phyloP scores from a whole-genome alignment of 169 alveolate genomes.

The Perkinsus olseni region DNA sequence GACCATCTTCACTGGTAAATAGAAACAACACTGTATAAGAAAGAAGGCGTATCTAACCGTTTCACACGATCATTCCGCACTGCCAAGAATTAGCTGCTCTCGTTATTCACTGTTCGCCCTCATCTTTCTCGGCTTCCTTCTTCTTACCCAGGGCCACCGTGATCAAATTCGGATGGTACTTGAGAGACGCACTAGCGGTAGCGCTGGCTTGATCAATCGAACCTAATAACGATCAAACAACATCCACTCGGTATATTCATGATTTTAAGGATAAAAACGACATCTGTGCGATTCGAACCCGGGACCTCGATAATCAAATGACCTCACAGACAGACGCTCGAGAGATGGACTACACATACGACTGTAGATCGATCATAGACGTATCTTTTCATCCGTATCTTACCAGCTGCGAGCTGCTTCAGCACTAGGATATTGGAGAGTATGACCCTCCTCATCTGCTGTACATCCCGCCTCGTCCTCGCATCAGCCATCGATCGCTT shows the following conservation, averaged over 20 bases:
- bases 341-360: neutral
- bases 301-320: neutral
- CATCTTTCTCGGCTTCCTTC: neutral
- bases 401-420: neutral
- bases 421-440: neutral
- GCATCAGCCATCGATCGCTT: neutral
- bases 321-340: neutral
- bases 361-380: neutral
- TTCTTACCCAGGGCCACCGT: neutral
- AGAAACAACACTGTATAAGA: neutral
- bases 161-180: neutral
- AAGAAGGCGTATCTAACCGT: neutral
- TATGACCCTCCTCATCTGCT: neutral
- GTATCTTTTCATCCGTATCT: neutral
- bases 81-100: no score
- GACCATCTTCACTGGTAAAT: neutral
- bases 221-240: neutral
- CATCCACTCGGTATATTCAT: no score
- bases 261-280: neutral
- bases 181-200: neutral
- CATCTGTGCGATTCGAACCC: neutral
- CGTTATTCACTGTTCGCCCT: neutral
- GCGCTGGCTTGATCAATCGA: neutral
- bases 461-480: neutral
- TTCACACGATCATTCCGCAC: neutral